These are phyloP conservation scores for Leptographium wingfieldii DNA, from an alignment of 2,329 filamentous ascomycete species.

Conservation along the genomic window DNA sequence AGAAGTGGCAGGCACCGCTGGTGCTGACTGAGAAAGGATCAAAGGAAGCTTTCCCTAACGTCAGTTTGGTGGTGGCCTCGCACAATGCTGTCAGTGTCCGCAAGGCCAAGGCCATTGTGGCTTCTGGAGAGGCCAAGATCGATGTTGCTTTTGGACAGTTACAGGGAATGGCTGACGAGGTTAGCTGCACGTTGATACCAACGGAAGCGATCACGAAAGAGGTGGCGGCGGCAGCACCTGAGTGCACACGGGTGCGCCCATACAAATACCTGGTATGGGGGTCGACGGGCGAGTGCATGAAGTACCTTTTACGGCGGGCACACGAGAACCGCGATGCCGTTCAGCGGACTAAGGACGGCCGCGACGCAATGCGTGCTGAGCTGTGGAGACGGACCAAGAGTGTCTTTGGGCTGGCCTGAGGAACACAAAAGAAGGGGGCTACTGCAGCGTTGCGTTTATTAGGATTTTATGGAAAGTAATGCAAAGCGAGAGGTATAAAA, in stretches of 20 bases:
- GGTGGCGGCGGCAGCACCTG: neutral
- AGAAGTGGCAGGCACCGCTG: constrained; percentile 46
- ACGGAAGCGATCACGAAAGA: constrained; percentile 2
- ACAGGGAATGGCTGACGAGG: constrained; percentile 91
- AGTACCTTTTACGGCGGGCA: constrained; percentile 61
- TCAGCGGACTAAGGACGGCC: constrained; percentile 45
- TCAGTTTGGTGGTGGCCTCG: constrained; percentile 61
- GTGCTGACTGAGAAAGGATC: constrained; percentile 23
- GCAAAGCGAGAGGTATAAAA: neutral
- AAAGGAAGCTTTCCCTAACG: constrained; percentile 35
- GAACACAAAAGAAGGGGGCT: neutral
- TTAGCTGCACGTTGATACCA: constrained; percentile 24
- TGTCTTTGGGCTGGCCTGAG: constrained; percentile 21
- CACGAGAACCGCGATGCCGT: constrained; percentile 66
- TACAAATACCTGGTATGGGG: constrained; percentile 63
- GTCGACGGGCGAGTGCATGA: constrained; percentile 68
- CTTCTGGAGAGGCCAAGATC: constrained; percentile 25
- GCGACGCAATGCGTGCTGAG: constrained; percentile 51
- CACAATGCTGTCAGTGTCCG: constrained; percentile 68
- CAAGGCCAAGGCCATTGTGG: constrained; percentile 38
- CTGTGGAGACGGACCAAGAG: constrained; percentile 41
- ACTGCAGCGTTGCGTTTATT: neutral
- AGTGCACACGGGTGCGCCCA: constrained; percentile 21
- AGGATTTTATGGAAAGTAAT: neutral
- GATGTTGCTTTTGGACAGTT: constrained; percentile 62